Evolutionary conservation across 306 rosid species (phyloP).

Genomic region (Cotoneaster glaucophyllus): DNA sequence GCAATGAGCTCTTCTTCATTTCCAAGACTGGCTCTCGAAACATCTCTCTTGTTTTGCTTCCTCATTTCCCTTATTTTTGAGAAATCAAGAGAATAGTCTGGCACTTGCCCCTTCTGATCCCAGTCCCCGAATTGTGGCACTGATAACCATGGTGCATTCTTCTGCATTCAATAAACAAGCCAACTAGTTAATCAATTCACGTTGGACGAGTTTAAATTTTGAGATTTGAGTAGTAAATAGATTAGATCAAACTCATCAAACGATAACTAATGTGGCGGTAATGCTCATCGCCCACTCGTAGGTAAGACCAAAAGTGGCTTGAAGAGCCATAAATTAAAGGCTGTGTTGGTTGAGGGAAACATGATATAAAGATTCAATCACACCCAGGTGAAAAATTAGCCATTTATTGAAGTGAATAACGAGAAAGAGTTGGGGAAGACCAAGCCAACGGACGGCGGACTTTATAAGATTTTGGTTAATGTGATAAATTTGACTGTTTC

Average conservation of each 20-base stretch:
- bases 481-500: slow-evolving; percentile 8
- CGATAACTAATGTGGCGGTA: neutral
- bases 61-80: slow-evolving; percentile 88
- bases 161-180: slow-evolving; percentile 29
- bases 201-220: neutral
- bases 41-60: slow-evolving; percentile 86
- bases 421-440: neutral
- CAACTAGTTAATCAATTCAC: neutral
- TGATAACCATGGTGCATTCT: slow-evolving; percentile 71
- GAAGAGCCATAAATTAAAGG: neutral
- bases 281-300: neutral
- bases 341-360: neutral
- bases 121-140: slow-evolving; percentile 98
- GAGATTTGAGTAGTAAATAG: neutral
- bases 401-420: neutral
- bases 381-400: neutral
- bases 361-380: neutral
- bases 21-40: slow-evolving; percentile 90
- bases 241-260: neutral
- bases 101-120: slow-evolving; percentile 88
- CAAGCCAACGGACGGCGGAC: neutral
- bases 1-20: slow-evolving; percentile 81
- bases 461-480: neutral
- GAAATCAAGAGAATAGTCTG: slow-evolving; percentile 92
- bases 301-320: neutral